Evolutionary conservation across 2,329 filamentous ascomycete species (phyloP), one percentile per base, ranked within the genome.

Genomic region (Elsinoe ampelina): DNA sequence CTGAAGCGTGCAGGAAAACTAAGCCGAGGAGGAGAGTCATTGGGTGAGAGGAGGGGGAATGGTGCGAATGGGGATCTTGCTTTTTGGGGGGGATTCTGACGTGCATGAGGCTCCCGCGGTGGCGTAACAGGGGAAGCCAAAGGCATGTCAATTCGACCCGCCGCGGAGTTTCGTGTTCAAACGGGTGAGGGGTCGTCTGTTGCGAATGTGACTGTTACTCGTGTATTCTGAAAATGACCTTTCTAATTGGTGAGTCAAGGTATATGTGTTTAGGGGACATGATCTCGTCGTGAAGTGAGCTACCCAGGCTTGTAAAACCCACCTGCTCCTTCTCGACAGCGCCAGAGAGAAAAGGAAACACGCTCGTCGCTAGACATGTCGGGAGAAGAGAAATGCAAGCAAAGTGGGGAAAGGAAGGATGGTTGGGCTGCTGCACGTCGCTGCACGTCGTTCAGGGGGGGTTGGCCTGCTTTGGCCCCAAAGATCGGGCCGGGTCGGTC

Each of bases 31-130:
- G 19, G 17, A 19, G 10, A 12, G 13, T 15, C 8, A 52, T 52
- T 36, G 35, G 48, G 3, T 45, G 20, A 34, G n/a, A 10, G 7
- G 13, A 13, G 20, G 26, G 26, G 5, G 26, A 39, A 38, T 20
- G 13, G 17, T 39, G 48, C 34, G 15, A 52, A 20, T 52, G 48
- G 48, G 11, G 15, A 8, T n/a, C 15, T 52, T 52, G 48, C 48
- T 52, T 52, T 52, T 52, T 52, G 35, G 48, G 15, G 26, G 11
- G 48, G 34, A 36, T 39, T 39, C 12, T 52, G 48, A 52, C 48
- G 48, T 52, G 48, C 48, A 52, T 36, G 47, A 34, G 22, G 48
- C 12, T 36, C 48, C 48, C 35, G 35, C 34, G 22, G 48, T 52
- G 48, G 48, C 48, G 48, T 50, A 50, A 39, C 48, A 22, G 32